Evolutionary conservation across 202 grass and related monocot genomes (phyloP).

Genomic region (Musa balbisiana): DNA sequence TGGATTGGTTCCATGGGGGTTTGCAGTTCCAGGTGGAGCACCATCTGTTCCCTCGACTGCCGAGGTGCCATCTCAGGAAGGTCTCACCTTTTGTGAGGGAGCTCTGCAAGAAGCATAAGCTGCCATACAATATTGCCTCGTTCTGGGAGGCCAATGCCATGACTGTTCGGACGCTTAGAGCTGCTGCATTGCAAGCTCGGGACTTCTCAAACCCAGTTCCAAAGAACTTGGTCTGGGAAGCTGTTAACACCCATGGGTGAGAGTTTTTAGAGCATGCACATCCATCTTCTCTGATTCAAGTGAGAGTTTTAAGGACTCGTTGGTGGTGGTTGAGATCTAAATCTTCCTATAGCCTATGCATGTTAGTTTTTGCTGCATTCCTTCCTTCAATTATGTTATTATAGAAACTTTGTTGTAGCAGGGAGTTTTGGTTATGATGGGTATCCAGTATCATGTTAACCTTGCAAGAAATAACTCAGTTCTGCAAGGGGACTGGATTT

Average conservation of each 20-base stretch:
- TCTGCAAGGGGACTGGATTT: background rate
- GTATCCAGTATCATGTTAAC: background rate
- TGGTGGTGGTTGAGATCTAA: background rate
- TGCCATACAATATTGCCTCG: background rate
- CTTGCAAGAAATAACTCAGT: background rate
- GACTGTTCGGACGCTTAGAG: conserved; percentile 2
- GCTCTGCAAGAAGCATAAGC: conserved; percentile 14
- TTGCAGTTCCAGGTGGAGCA: conserved; percentile 23
- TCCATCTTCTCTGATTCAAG: background rate
- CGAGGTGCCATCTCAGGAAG: conserved; percentile 1
- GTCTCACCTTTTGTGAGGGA: conserved; percentile 9
- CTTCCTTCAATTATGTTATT: background rate
- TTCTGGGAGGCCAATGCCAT: conserved; percentile 7
- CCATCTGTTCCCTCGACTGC: conserved; percentile 11
- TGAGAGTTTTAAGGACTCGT: background rate
- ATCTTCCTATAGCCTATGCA: background rate
- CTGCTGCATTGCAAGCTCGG: conserved; percentile 10
- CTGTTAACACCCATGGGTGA: conserved; percentile 17
- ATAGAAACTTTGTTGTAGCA: background rate
- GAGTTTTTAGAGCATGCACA: background rate
- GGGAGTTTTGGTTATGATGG: no score
- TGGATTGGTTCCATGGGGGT: conserved; percentile 20
- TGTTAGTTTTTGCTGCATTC: background rate
- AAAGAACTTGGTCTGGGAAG: conserved; percentile 9
- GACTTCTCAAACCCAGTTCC: background rate